Base-by-base conservation (phyloP, 2,329 filamentous ascomycete species). In the Ophiognomonia clavigignenti-juglandacearum region DNA sequence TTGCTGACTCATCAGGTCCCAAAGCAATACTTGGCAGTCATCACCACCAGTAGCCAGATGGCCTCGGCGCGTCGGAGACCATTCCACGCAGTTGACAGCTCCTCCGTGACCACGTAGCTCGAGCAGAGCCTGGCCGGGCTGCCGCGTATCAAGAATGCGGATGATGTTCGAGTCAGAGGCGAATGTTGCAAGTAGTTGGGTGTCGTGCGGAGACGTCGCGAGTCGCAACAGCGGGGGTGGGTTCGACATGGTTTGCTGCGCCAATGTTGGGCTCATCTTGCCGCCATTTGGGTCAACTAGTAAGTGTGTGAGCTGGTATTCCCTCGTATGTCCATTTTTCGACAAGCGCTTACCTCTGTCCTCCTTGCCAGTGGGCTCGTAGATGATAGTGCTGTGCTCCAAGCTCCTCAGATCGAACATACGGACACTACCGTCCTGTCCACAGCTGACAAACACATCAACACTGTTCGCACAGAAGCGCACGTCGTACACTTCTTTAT, bases 401-500 rank as follows among this genome's bases (percentile, higher is more conserved):
- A 98, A 71, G 65, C 92, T 97, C 61, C 93, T 82, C 52, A 98
- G 74, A 66, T 98, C 93, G 67, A 98, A 98, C 93, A 98, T 98
- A 58, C 93, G 83, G 22, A 98, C 93, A 64, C 92, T 97, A 32
- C 93, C 93, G 63, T 98, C 93, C 47, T 95, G 92, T 43, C 93
- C 93, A 64, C 93, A 98, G 65, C 89, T 96, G 26, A 97, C 93
- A 64, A 98, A 98, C 2, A 97, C 91, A 60, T 98, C 93, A n/a
- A 96, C 89, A 58, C 90, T 96, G 57, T 95, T 93, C 40, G 93
- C 93, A 69, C 93, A 98, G 69, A 98, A 98, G 18, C 93, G 84
- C 39, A 98, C 93, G 64, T 98, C 93, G 61, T 96, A 98, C 6
- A 98, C 93, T 67, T 98, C 93, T 67, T 97, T 97, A 70, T 98